phyloP scores from a whole-genome alignment of 345 rosid genomes.

The Cardiospermum halicacabum region DNA sequence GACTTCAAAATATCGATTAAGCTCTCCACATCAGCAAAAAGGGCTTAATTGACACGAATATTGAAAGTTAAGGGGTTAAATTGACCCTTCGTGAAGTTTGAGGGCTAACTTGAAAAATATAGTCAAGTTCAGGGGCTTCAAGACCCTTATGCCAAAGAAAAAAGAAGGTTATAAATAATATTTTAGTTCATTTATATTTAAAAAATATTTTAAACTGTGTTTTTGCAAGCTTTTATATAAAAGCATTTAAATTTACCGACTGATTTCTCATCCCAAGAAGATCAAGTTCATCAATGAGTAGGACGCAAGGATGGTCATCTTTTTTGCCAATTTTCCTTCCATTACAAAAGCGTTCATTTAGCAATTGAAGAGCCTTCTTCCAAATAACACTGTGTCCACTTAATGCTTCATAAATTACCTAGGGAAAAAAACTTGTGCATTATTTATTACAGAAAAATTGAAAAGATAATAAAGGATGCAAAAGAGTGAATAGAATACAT shows the following conservation, averaged over 20 bases:
- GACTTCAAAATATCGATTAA: too few species aligned
- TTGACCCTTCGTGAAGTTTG: too few species aligned
- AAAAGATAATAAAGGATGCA: constrained; percentile 8
- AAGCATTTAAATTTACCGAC: constrained; percentile 47
- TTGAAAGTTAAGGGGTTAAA: too few species aligned
- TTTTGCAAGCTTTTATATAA: constrained; percentile 1
- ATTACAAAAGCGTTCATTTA: constrained; percentile 76
- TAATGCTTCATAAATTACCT: constrained; percentile 90
- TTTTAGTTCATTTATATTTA: neutral
- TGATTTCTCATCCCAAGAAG: constrained; percentile 92
- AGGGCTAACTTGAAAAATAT: too few species aligned
- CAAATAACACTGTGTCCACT: constrained; percentile 86
- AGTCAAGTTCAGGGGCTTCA: too few species aligned
- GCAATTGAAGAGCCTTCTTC: constrained; percentile 83
- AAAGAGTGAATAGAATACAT: neutral
- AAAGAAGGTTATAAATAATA: constrained; percentile 5
- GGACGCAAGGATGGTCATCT: constrained; percentile 73
- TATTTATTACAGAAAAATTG: too few species aligned
- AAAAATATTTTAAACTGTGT: neutral
- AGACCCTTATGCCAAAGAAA: too few species aligned
- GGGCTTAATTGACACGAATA: too few species aligned
- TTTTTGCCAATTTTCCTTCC: constrained; percentile 54
- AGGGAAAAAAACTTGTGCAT: constrained; percentile 21
- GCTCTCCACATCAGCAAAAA: too few species aligned
- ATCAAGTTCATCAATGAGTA: constrained; percentile 96